Evolutionary conservation across 2,329 filamentous ascomycete genomes (phyloP), one percentile per base, ranked within the genome.

Genomic region (Pseudogymnoascus sp.): DNA sequence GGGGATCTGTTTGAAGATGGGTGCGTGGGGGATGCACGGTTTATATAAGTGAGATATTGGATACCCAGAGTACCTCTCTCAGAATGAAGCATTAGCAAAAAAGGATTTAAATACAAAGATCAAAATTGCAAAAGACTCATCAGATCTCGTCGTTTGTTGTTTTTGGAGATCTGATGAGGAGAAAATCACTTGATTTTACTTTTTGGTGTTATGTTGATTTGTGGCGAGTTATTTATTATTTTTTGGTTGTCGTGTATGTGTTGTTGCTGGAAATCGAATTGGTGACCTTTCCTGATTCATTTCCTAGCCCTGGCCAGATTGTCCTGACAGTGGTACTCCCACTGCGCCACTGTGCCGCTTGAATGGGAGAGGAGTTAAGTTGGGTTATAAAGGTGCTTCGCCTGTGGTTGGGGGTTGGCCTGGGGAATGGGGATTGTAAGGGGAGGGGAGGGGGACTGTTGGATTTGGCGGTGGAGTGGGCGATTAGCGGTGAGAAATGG

Each of bases 161-260:
- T n/a, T 43, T 4, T 43, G 14, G 22, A 50, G n/a, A 50, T 50
- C 8, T 50, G 43, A 50, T 30, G 25, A 50, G 43, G 25, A 50
- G 43, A 50, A 50, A 50, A 50, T 50, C 43, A 30, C 25, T 30
- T 50, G 43, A 50, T 50, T 50, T 50, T 50, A 30, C 43, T 50
- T 50, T 50, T 6, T 30, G 25, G n/a, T 30, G n/a, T 50, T 47
- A 14, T 25, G n/a, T n/a, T n/a, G n/a, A n/a, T n/a, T n/a, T n/a
- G n/a, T n/a, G n/a, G n/a, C n/a, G n/a, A n/a, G n/a, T 6, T 30
- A 11, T 15, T 6, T 28, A 47, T 6, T 47, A 36, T 15, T 50
- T 30, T 50, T 50, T 50, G 12, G 6, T 28, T 6, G 6, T 25
- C 22, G 9, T 50, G 8, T 6, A 3, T 15, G 1, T 50, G 18